Evolutionary conservation across 306 rosid genomes (phyloP), one percentile per base, ranked within the genome.

Genomic region (Hippophae rhamnoides): DNA sequence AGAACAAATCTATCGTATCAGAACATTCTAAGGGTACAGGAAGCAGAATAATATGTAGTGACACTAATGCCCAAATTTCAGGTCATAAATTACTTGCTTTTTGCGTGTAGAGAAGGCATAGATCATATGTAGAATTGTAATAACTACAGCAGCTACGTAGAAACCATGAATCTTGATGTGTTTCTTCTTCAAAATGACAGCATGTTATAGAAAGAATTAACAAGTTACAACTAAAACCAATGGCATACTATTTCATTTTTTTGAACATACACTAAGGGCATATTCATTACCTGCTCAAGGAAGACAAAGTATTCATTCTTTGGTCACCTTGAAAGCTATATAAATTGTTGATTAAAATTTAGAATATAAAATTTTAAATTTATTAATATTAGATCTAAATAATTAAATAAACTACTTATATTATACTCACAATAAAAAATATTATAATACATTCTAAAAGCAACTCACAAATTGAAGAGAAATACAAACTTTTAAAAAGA

Each of bases 161-260:
- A 78, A 78, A 54, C 83, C 83, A 65, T 78, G 83, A 38, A 74
- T 68, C 74, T 78, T 74, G 76, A 74, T 74, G 56, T 66, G 57
- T 18, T 78, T 79, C 79, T 78, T 78, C 79, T 78, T 74, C 63
- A 74, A 76, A 26, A 78, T 78, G 58, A 76, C 76, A 8, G 83
- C 79, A 79, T 78, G 52, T 57, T 45, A 8, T 23, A 27, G 41
- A 48, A 41, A 47, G 41, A 64, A 6, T 40, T 5, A n/a, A 64
- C 54, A 7, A 40, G 13, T 43, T 3, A 49, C 49, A 11, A 5
- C n/a, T 18, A 53, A 12, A 67, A 50, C 43, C 52, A 9, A 57
- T 3, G 6, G n/a, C 9, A 31, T 12, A 48, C 0, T 42, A 41
- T 42, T 9, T 6, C 43, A 50, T 9, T n/a, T 8, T 9, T 41